Conservation (phyloP, 805 yeast genomes). For the Lachancea dasiensis region DNA sequence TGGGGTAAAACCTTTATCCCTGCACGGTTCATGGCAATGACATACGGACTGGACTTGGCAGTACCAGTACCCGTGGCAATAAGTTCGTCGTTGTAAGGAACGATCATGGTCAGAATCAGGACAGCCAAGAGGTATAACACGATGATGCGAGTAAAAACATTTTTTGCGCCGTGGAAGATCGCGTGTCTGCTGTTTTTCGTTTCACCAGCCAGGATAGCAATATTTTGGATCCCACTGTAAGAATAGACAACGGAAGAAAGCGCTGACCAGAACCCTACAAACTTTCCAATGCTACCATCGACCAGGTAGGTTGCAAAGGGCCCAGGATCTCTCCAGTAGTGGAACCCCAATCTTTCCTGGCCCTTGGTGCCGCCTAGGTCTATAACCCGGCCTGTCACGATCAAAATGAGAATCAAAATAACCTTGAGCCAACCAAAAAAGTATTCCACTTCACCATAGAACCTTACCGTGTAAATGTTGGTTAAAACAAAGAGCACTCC, state of each 20-base stretch:
- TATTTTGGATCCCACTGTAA: conserved; percentile 61
- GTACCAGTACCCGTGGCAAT: conserved; percentile 44
- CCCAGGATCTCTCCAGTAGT: conserved; percentile 57
- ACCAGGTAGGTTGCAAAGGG: conserved; percentile 26
- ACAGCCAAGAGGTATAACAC: conserved; percentile 51
- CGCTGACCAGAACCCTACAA: conserved; percentile 61
- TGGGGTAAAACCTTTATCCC: conserved; percentile 63
- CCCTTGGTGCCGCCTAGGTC: conserved; percentile 54
- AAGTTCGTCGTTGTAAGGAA: conserved; percentile 50
- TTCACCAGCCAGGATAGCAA: conserved; percentile 64
- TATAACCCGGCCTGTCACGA: conserved; percentile 48
- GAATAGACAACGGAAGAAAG: conserved; percentile 59
- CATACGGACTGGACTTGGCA: conserved; percentile 68
- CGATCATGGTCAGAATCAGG: conserved; percentile 51
- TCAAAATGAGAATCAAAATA: conserved; percentile 53
- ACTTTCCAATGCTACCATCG: conserved; percentile 24
- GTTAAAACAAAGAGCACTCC: conserved; percentile 42
- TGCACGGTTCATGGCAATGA: conserved; percentile 57
- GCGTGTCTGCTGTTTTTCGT: conserved; percentile 53
- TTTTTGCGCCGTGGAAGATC: conserved; percentile 59
- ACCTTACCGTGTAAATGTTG: conserved; percentile 49
- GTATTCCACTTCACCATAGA: conserved; percentile 67
- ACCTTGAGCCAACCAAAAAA: conserved; percentile 50
- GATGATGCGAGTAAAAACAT: conserved; percentile 58
- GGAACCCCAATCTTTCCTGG: conserved; percentile 55